These are phyloP conservation scores for Amanita polypyramis DNA, from an alignment of 768 basidiomycete species.

Conservation along the genomic window DNA sequence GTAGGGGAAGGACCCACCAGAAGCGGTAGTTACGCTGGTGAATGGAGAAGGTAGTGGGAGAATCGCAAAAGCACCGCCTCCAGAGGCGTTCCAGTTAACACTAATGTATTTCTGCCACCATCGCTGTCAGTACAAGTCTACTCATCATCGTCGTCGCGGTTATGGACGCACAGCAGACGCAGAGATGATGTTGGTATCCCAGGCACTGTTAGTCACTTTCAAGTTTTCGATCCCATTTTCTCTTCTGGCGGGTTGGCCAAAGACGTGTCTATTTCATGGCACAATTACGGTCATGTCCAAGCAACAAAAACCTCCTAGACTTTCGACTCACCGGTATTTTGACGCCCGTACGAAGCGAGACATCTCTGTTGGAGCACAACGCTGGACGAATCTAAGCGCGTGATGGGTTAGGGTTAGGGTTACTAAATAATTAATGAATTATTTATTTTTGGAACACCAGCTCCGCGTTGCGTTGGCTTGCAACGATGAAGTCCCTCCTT, in stretches of 20 bases:
- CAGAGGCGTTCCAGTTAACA: slow-evolving; percentile 90
- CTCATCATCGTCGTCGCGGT: slow-evolving; percentile 26
- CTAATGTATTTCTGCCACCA: slow-evolving; percentile 64
- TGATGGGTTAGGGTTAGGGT: not conserved
- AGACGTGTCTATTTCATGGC: slow-evolving; percentile 62
- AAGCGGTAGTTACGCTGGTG: slow-evolving; percentile 25
- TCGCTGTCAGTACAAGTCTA: slow-evolving; percentile 7
- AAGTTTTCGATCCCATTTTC: slow-evolving; percentile 74
- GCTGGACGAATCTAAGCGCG: not conserved
- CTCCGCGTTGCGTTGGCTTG: not conserved
- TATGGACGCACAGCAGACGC: slow-evolving; percentile 41
- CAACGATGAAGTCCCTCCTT: not conserved
- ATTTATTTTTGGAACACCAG: not conserved
- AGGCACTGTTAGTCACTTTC: slow-evolving; percentile 82
- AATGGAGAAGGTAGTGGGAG: slow-evolving; percentile 77
- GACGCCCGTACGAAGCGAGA: slow-evolving; percentile 81
- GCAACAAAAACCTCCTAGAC: too few species aligned
- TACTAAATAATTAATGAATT: not conserved
- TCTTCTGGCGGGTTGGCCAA: slow-evolving; percentile 80
- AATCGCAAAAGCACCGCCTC: slow-evolving; percentile 92
- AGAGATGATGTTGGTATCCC: slow-evolving; percentile 91
- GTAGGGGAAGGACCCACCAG: slow-evolving; percentile 36
- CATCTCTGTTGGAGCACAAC: slow-evolving; percentile 31
- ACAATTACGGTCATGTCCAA: slow-evolving; percentile 9
- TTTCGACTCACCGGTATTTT: slow-evolving; percentile 63